phyloP scores from a whole-genome alignment of 768 basidiomycete genomes.

The Daedalea quercina region DNA sequence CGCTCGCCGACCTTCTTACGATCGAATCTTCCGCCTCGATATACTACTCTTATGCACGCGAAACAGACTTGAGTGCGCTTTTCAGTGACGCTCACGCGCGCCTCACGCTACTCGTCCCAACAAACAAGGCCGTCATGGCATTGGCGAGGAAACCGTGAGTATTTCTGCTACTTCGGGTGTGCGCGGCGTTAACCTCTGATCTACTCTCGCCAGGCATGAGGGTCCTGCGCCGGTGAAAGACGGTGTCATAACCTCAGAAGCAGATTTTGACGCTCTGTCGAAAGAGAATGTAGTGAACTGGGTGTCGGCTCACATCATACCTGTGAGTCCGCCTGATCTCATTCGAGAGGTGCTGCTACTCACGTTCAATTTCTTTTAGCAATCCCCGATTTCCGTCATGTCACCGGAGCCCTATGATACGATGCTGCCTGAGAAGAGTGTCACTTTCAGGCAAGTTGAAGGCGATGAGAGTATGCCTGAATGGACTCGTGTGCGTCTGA shows the following conservation, averaged over 20 bases:
- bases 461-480: slow-evolving; percentile 32
- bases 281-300: slow-evolving; percentile 70
- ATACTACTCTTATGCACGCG: slow-evolving; percentile 79
- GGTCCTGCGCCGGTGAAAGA: slow-evolving; percentile 35
- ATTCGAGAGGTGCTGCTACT: neutral
- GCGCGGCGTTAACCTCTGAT: neutral
- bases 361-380: slow-evolving; percentile 24
- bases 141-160: slow-evolving; percentile 77
- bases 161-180: neutral
- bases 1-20: slow-evolving; percentile 70
- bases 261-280: slow-evolving; percentile 54
- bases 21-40: slow-evolving; percentile 72
- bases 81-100: slow-evolving; percentile 29
- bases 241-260: slow-evolving; percentile 53
- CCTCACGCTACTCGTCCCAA: slow-evolving; percentile 71
- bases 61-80: slow-evolving; percentile 50
- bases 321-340: slow-evolving; percentile 39
- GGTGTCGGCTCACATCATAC: slow-evolving; percentile 80
- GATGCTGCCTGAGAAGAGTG: slow-evolving; percentile 48
- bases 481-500: slow-evolving; percentile 56
- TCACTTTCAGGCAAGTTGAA: slow-evolving; percentile 43
- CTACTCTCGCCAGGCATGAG: slow-evolving; percentile 44
- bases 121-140: slow-evolving; percentile 84
- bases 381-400: slow-evolving; percentile 40
- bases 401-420: slow-evolving; percentile 45